phyloP scores from a whole-genome alignment of 2,329 filamentous ascomycete genomes.

The Penicillium vulpinum region DNA sequence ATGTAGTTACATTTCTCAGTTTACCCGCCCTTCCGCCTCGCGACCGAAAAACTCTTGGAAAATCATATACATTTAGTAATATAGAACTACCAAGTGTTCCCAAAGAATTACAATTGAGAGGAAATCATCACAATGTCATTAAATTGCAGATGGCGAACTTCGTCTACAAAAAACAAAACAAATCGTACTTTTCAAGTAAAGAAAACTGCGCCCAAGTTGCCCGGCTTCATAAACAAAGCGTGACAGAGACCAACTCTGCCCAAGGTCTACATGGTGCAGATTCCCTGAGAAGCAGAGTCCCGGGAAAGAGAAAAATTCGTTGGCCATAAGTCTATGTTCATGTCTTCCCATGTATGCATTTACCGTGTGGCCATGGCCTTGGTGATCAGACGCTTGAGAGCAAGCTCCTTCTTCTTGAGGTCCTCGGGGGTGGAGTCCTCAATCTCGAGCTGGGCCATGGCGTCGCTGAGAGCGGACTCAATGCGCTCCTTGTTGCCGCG shows the following conservation, averaged over 20 bases:
- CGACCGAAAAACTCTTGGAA: not conserved
- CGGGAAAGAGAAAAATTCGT: constrained; percentile 19
- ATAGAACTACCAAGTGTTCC: not conserved
- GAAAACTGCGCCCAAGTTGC: constrained; percentile 29
- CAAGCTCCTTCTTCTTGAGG: constrained; percentile 99
- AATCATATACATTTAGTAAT: not conserved
- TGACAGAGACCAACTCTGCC: constrained; percentile 25
- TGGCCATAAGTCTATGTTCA: constrained; percentile 29
- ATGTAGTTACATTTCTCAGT: too few relatives aligned
- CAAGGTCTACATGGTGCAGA: constrained; percentile 26
- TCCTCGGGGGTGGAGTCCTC: constrained; percentile 90
- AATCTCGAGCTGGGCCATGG: constrained; percentile 96
- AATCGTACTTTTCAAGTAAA: constrained; percentile 33
- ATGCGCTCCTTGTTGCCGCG: constrained; percentile 99
- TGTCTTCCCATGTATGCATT: constrained; percentile 36
- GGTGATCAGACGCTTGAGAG: constrained; percentile 95
- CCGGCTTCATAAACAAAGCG: constrained; percentile 30
- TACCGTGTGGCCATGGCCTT: constrained; percentile 96
- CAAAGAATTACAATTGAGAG: constrained; percentile 8
- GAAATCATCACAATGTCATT: constrained; percentile 34
- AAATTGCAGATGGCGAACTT: constrained; percentile 33
- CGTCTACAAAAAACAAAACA: constrained; percentile 28
- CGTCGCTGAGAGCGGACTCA: constrained; percentile 92
- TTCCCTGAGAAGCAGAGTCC: constrained; percentile 13
- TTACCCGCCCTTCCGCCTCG: not conserved